Percentiles rank a stretch among this genome's conserved stretches.
These are phyloP conservation scores for Annulohypoxylon maeteangense DNA, from an alignment of 495 filamentous ascomycete genomes.

Conservation along the genomic window DNA sequence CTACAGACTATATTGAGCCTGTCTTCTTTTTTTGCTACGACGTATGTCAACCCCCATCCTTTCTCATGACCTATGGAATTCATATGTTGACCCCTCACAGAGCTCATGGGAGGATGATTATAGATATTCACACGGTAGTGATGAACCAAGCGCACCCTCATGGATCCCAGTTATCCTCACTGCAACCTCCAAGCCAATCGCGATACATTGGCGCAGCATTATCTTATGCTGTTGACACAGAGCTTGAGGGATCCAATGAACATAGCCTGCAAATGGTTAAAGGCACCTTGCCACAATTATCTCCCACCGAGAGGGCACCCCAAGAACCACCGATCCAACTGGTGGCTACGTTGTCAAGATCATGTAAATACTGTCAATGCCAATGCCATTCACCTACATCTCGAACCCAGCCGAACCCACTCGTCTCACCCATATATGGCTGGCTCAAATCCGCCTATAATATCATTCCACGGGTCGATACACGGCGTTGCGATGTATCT, in stretches of 20 bases:
- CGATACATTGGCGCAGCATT: background rate
- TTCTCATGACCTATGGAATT: background rate
- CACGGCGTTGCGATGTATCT: constrained; percentile 3
- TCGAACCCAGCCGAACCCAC: constrained; percentile 6
- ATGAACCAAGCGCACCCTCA: background rate
- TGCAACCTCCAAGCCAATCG: background rate
- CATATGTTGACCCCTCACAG: constrained; percentile 2
- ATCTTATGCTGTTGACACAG: background rate
- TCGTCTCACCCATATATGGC: constrained; percentile 6
- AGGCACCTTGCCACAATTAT: background rate
- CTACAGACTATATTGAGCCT: background rate
- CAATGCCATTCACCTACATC: constrained; percentile 25
- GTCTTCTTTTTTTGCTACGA: background rate
- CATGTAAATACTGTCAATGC: constrained; percentile 20
- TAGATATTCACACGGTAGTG: constrained; percentile 17
- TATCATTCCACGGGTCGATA: constrained; percentile 1
- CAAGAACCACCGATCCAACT: constrained; percentile 15
- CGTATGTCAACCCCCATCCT: background rate
- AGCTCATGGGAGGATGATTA: constrained; percentile 14
- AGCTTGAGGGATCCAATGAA: background rate
- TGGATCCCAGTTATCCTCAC: background rate
- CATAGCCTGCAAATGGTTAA: background rate
- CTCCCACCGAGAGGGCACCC: background rate
- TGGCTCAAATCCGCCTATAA: constrained; percentile 30
- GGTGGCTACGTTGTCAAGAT: constrained; percentile 10